Conservation (phyloP, 805 yeast species). For the Dipodascus geniculatus region DNA sequence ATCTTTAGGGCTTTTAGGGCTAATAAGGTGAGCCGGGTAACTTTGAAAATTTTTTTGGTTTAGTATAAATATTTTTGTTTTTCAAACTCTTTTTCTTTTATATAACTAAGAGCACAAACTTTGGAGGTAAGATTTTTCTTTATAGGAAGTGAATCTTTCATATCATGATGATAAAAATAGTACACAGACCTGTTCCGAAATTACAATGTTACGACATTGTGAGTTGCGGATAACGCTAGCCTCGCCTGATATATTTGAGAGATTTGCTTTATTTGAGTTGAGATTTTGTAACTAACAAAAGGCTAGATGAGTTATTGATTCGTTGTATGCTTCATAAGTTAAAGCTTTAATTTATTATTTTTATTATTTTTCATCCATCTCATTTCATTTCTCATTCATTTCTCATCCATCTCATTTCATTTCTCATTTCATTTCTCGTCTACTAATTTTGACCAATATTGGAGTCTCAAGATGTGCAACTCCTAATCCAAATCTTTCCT, state of each 20-base stretch:
- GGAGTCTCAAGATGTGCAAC: neutral
- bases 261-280: too few relatives aligned
- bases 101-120: too few relatives aligned
- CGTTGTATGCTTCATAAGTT: neutral
- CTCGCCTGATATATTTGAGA: conserved; percentile 2
- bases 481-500: neutral
- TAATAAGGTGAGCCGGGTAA: too few relatives aligned
- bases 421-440: neutral
- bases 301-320: neutral
- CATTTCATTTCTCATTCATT: too few relatives aligned
- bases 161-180: neutral
- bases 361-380: too few relatives aligned
- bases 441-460: neutral
- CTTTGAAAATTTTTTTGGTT: too few relatives aligned
- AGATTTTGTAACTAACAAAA: too few relatives aligned
- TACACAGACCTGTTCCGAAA: conserved; percentile 1
- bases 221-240: conserved; percentile 2
- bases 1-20: too few relatives aligned
- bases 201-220: neutral
- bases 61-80: too few relatives aligned
- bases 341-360: neutral
- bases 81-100: neutral
- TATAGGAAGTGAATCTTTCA: neutral
- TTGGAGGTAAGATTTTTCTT: too few relatives aligned
- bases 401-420: too few relatives aligned